Percentiles rank a stretch among this genome's conserved stretches.
Conservation (phyloP, 2,329 filamentous ascomycete genomes). For the Colletotrichum sp. region DNA sequence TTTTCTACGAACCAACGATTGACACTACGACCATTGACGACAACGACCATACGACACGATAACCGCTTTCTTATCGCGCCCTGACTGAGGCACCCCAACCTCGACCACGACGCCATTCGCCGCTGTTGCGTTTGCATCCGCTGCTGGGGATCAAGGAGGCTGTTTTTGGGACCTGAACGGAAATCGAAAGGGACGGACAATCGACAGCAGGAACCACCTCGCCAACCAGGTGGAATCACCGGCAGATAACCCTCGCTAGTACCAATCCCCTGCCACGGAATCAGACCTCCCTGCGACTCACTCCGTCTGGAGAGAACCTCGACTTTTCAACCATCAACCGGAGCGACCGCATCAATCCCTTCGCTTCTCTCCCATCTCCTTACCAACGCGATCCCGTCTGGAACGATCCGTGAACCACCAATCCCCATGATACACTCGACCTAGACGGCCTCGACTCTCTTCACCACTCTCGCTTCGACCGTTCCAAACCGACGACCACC, state of each 20-base stretch:
- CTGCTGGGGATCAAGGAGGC: not conserved
- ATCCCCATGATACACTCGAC: slow-evolving; percentile 6
- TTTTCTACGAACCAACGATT: not conserved
- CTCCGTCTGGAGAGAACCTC: not conserved
- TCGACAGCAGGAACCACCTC: not conserved
- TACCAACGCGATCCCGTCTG: slow-evolving; percentile 2
- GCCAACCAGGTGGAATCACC: not conserved
- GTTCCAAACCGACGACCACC: not conserved
- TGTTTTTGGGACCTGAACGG: not conserved
- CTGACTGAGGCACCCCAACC: slow-evolving; percentile 8
- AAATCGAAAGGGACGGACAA: not conserved
- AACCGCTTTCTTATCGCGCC: not conserved
- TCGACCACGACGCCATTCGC: not conserved
- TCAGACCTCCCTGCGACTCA: not conserved
- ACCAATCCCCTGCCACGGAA: slow-evolving; percentile 13
- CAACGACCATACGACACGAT: not conserved
- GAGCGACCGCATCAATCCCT: not conserved
- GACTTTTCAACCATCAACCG: not conserved
- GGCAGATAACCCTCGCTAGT: slow-evolving; percentile 21
- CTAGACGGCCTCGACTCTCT: slow-evolving; percentile 6
- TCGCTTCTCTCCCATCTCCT: not conserved
- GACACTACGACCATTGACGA: not conserved
- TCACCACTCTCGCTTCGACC: not conserved
- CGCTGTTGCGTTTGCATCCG: not conserved
- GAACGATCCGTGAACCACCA: slow-evolving; percentile 7